Conservation (phyloP, 2,329 filamentous ascomycete genomes). For the Trichoderma lentiforme region DNA sequence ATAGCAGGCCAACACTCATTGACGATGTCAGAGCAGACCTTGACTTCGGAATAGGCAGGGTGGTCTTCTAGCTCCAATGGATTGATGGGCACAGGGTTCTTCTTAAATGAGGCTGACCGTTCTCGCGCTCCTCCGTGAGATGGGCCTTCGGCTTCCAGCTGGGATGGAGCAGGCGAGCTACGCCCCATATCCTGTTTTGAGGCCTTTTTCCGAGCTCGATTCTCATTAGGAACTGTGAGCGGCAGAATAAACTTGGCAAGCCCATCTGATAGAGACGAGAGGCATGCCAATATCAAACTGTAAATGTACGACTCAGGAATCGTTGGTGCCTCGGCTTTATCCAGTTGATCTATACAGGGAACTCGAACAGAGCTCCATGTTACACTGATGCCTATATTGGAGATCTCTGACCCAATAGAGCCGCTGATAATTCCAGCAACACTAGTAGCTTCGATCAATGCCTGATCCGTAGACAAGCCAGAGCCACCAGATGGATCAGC, state of each 20-base stretch:
- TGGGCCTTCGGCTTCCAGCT: constrained; percentile 35
- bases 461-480: constrained; percentile 68
- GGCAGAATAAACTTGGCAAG: constrained; percentile 91
- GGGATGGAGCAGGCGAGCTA: constrained; percentile 41
- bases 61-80: constrained; percentile 74
- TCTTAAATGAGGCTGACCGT: constrained; percentile 65
- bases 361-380: constrained; percentile 89
- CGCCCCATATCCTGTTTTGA: constrained; percentile 43
- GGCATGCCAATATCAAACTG: constrained; percentile 80
- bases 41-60: constrained; percentile 66
- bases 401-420: constrained; percentile 62
- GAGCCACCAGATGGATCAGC: constrained; percentile 52
- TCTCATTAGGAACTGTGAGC: constrained; percentile 76
- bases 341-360: constrained; percentile 88
- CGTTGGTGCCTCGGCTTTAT: constrained; percentile 79
- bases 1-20: constrained; percentile 95
- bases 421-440: constrained; percentile 83
- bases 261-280: constrained; percentile 86
- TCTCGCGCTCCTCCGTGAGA: constrained; percentile 43
- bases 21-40: constrained; percentile 76
- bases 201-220: constrained; percentile 49
- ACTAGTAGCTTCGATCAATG: constrained; percentile 83
- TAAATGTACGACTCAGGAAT: constrained; percentile 94
- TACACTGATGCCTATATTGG: constrained; percentile 75
- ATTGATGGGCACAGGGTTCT: constrained; percentile 77